Conservation (phyloP, 192 early-diverging fungal species). For the Linderina pennispora region DNA sequence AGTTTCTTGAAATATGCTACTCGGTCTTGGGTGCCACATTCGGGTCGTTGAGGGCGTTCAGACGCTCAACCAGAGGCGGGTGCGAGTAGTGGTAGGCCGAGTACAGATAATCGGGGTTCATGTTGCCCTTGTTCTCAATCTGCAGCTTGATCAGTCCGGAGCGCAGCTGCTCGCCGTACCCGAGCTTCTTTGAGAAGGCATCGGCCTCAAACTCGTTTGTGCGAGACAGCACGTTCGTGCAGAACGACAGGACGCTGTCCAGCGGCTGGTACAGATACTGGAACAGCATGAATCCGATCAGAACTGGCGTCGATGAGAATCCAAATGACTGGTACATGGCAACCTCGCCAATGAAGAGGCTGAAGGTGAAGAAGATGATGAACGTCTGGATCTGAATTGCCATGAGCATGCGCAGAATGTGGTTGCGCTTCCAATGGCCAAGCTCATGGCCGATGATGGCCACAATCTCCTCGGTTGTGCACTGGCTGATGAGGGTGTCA, state of each 20-base stretch:
- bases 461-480: constrained; percentile 79
- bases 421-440: constrained; percentile 90
- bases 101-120: constrained; percentile 83
- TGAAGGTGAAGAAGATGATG: constrained; percentile 68
- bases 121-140: constrained; percentile 78
- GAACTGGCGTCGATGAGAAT: constrained; percentile 62
- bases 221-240: constrained; percentile 73
- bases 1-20: too few relatives aligned
- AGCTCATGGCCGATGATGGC: constrained; percentile 96
- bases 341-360: constrained; percentile 64
- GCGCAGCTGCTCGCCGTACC: constrained; percentile 64
- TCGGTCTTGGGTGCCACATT: constrained; percentile 45
- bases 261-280: constrained; percentile 79
- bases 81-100: constrained; percentile 90
- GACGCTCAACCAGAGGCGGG: constrained; percentile 85
- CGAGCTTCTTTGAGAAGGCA: constrained; percentile 78
- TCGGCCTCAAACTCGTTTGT: constrained; percentile 94
- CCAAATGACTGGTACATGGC: constrained; percentile 85
- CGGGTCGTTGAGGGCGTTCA: constrained; percentile 54
- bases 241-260: constrained; percentile 67
- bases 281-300: constrained; percentile 92
- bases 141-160: constrained; percentile 85
- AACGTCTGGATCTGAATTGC: constrained; percentile 75
- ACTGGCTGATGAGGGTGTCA: constrained; percentile 88
- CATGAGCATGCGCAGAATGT: constrained; percentile 70